phyloP scores from a whole-genome alignment of 176 grass and related monocot species.

The Oryza punctata region DNA sequence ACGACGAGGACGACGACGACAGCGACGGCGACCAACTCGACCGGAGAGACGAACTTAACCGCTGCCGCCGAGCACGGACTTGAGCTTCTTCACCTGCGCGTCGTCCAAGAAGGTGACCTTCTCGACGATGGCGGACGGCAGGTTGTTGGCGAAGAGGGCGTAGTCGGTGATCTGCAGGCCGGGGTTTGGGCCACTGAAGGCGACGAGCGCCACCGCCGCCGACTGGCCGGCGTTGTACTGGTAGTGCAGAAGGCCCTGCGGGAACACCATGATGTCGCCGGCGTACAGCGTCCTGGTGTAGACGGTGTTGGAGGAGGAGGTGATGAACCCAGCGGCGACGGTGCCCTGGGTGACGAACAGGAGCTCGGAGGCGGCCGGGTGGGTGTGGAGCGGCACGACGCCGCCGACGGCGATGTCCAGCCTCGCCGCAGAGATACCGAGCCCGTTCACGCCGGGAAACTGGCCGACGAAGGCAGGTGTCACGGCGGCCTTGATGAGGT shows the following conservation, averaged over 20 bases:
- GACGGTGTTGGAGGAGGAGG: constrained; percentile 42
- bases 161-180: constrained; percentile 77
- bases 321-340: constrained; percentile 67
- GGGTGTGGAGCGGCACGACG: constrained; percentile 73
- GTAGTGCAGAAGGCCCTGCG: constrained; percentile 73
- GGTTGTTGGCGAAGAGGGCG: constrained; percentile 77
- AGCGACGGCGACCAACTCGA: neutral
- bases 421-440: constrained; percentile 73
- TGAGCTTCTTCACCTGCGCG: constrained; percentile 77
- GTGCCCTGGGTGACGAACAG: constrained; percentile 54
- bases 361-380: constrained; percentile 69
- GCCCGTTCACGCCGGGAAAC: constrained; percentile 78
- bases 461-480: constrained; percentile 69
- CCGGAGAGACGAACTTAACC: constrained; percentile 32
- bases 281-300: constrained; percentile 57
- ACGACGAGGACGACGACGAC: neutral
- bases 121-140: constrained; percentile 65
- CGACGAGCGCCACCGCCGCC: constrained; percentile 50
- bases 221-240: constrained; percentile 58
- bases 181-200: constrained; percentile 67
- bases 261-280: constrained; percentile 73
- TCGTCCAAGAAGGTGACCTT: constrained; percentile 79
- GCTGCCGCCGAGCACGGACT: constrained; percentile 66
- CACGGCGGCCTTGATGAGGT: constrained; percentile 61
- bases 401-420: constrained; percentile 60